These are phyloP conservation scores for Aegilops sharonensis DNA, from an alignment of 176 grass and related monocot species.

Conservation along the genomic window DNA sequence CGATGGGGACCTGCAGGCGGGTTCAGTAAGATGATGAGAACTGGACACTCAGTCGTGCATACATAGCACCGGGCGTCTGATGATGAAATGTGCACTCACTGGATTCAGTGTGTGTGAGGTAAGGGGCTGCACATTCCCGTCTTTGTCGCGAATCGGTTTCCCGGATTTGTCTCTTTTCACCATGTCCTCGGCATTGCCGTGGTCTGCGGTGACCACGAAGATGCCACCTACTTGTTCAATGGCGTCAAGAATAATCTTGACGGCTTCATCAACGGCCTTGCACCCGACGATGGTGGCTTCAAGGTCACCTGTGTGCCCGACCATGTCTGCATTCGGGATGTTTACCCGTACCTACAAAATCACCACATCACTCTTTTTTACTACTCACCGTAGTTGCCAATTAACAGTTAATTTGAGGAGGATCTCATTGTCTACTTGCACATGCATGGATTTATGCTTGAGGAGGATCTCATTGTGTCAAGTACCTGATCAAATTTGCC, in stretches of 20 bases:
- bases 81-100: slow-evolving; percentile 35
- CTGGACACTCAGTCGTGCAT: neutral
- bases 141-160: slow-evolving; percentile 49
- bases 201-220: slow-evolving; percentile 78
- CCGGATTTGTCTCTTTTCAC: slow-evolving; percentile 82
- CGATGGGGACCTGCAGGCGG: slow-evolving; percentile 67
- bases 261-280: slow-evolving; percentile 76
- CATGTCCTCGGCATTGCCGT: slow-evolving; percentile 99
- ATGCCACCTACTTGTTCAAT: slow-evolving; percentile 77
- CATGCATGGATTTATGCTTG: neutral
- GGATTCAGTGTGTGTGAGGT: slow-evolving; percentile 91
- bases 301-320: slow-evolving; percentile 88
- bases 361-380: neutral
- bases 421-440: neutral
- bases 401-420: neutral
- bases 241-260: slow-evolving; percentile 85
- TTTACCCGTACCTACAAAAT: slow-evolving; percentile 72
- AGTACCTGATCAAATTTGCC: slow-evolving; percentile 78
- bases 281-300: slow-evolving; percentile 82
- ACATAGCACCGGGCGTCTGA: neutral
- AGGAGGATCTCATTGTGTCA: neutral
- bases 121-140: slow-evolving; percentile 75
- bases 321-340: slow-evolving; percentile 87
- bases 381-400: neutral
- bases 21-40: neutral